Evolutionary conservation across 192 early-diverging fungal genomes (phyloP), one percentile per base, ranked within the genome.

Genomic region (Backusella tuberculispora): DNA sequence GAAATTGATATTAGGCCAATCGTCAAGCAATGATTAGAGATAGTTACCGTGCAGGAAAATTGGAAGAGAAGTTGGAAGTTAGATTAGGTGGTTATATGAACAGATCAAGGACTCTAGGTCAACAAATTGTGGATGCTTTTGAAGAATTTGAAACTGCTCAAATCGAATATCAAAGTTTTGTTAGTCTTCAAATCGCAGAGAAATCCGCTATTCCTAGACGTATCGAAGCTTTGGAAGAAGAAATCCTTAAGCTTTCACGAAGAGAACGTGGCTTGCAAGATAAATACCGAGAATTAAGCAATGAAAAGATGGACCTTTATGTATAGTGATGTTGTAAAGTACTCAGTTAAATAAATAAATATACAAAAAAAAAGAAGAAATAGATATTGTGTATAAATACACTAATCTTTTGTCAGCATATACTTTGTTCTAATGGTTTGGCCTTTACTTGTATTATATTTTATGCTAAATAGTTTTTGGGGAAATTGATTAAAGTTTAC

Each of bases 21-120:
- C 89, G 92, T 17, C 85, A 87, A 72, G 67, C 83, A 4, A 96
- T 98, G 94, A 83, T 87, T 17, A 81, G 86, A 43, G 90, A 95
- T 47, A 92, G 95, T 0, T 75, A 83, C 5, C 86, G 86, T 44
- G 96, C 95, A 13, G 80, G 84, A n/a, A 97, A 97, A 80, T 68
- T 94, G 15, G 97, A 99, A 78, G 94, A 94, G 76, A 92, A 92
- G 70, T 77, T 96, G 24, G 85, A 80, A 13, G 85, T 97, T 15
- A 85, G 85, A 7, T 80, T 97, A 48, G 96, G 96, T 63, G 96
- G 96, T 37, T 95, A 96, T 80, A 88, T 93, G 83, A 77, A 86
- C 6, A 89, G 95, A 40, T 84, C 91, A 13, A 85, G 84, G 63
- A 75, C 86, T 66, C 75, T 97, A 24, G 48, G 78, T n/a, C 87